Conservation (phyloP, 2,329 filamentous ascomycete genomes). For the Diaporthe sp. region DNA sequence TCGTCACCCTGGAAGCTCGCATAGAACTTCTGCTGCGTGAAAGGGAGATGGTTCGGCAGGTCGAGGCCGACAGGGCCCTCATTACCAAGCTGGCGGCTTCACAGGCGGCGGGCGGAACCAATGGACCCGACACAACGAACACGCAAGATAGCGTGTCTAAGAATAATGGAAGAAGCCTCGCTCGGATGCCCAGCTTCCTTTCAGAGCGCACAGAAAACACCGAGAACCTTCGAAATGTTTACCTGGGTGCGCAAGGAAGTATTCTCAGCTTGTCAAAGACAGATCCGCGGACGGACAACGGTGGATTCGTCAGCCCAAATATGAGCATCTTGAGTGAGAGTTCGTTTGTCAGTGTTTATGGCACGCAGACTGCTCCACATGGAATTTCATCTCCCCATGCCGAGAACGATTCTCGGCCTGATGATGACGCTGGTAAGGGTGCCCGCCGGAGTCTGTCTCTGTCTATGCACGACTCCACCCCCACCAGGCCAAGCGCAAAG, state of each 20-base stretch:
- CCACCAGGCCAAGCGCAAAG: constrained; percentile 43
- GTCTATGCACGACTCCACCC: constrained; percentile 42
- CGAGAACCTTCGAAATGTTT: constrained; percentile 72
- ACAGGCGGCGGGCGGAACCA: constrained; percentile 47
- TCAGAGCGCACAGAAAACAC: constrained; percentile 72
- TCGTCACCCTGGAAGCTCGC: constrained; percentile 73
- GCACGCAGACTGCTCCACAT: constrained; percentile 54
- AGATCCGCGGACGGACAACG: constrained; percentile 55
- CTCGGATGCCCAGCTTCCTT: constrained; percentile 75
- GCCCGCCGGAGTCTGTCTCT: constrained; percentile 54
- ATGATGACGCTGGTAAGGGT: constrained; percentile 59
- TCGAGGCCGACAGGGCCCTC: constrained; percentile 59
- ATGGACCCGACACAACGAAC: constrained; percentile 39
- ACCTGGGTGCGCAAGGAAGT: constrained; percentile 65
- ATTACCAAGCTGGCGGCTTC: constrained; percentile 46
- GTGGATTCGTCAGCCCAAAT: constrained; percentile 68
- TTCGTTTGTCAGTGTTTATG: constrained; percentile 76
- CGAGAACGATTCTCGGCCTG: constrained; percentile 56
- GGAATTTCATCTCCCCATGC: constrained; percentile 45
- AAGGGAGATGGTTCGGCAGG: constrained; percentile 64
- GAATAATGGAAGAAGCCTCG: constrained; percentile 53
- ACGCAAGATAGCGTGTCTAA: constrained; percentile 22
- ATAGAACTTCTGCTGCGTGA: constrained; percentile 68
- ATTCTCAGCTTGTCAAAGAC: constrained; percentile 64
- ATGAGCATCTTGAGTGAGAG: constrained; percentile 77